Conservation (phyloP, 768 basidiomycete genomes). For the Coprinopsis marcescibilis region DNA sequence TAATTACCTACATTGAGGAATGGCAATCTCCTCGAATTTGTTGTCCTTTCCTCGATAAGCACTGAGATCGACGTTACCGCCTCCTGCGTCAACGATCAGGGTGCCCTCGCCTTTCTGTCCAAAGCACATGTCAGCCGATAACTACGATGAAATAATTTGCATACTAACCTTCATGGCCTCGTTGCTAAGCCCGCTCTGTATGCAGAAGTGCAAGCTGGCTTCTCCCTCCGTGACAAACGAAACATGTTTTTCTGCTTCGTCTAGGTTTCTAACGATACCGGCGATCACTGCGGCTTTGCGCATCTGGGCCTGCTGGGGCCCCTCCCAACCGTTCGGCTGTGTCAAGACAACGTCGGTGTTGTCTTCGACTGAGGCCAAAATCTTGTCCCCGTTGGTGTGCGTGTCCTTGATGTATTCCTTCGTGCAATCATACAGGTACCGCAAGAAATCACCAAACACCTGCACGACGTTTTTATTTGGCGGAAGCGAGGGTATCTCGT, state of each 20-base stretch:
- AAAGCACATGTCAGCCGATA: background rate
- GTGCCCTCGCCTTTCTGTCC: slow-evolving; percentile 37
- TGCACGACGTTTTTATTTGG: slow-evolving; percentile 31
- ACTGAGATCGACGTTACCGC: slow-evolving; percentile 54
- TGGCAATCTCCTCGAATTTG: slow-evolving; percentile 39
- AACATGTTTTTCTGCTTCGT: slow-evolving; percentile 32
- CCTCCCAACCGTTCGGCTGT: slow-evolving; percentile 61
- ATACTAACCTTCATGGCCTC: slow-evolving; percentile 23
- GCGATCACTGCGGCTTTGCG: slow-evolving; percentile 45
- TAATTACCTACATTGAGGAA: slow-evolving; percentile 28
- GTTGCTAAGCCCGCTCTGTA: slow-evolving; percentile 35
- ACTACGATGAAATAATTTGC: background rate
- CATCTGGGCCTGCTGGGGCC: slow-evolving; percentile 46
- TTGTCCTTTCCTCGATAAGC: slow-evolving; percentile 30
- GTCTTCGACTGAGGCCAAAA: slow-evolving; percentile 40
- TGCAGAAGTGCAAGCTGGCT: slow-evolving; percentile 49
- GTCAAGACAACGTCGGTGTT: slow-evolving; percentile 44
- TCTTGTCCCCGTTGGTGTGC: slow-evolving; percentile 31
- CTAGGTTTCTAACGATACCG: slow-evolving; percentile 37
- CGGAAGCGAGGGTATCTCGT: slow-evolving; percentile 34
- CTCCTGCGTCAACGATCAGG: slow-evolving; percentile 53
- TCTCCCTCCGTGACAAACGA: slow-evolving; percentile 56
- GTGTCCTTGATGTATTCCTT: slow-evolving; percentile 41
- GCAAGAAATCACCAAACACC: slow-evolving; percentile 42
- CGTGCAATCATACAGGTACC: slow-evolving; percentile 40